phyloP scores from a whole-genome alignment of 106 monocot species.

The Dioscorea alata region DNA sequence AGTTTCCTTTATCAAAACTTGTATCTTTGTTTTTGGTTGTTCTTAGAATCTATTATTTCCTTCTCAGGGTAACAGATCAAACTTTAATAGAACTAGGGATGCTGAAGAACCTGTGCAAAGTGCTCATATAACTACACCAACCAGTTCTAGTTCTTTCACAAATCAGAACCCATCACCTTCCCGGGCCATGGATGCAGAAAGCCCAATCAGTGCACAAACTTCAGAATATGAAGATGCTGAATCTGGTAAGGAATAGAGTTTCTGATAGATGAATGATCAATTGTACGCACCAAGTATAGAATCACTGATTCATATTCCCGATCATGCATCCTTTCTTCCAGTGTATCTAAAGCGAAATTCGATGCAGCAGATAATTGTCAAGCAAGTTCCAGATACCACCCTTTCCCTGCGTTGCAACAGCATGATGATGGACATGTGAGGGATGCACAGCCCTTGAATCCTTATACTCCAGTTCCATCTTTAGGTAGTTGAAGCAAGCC shows the following conservation, averaged over 20 bases:
- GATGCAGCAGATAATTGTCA: conserved; percentile 98
- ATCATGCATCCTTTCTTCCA: conserved; percentile 87
- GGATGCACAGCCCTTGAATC: conserved; percentile 13
- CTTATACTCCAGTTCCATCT: conserved; percentile 17
- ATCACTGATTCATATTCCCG: conserved; percentile 80
- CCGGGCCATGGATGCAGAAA: conserved; percentile 42
- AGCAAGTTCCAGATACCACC: conserved; percentile 92
- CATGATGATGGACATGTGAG: conserved; percentile 46
- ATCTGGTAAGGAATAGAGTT: conserved; percentile 44
- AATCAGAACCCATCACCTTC: conserved; percentile 51
- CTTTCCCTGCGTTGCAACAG: conserved; percentile 83
- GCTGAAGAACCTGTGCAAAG: conserved; percentile 37
- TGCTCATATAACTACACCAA: conserved; percentile 36
- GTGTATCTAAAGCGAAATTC: conserved; percentile 99
- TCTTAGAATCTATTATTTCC: background rate
- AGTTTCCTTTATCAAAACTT: no score
- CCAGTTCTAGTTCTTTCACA: conserved; percentile 57
- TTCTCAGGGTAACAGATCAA: conserved; percentile 57
- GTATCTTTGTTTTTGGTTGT: no score
- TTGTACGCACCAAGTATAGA: conserved; percentile 14
- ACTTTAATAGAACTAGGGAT: conserved; percentile 49
- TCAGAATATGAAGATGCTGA: conserved; percentile 77
- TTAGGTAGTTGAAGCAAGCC: conserved; percentile 28
- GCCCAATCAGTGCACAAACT: conserved; percentile 44
- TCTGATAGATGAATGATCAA: background rate